A percentile compares a stretch with the other conserved stretches of the same genome.
Evolutionary conservation across 345 rosid species (phyloP).

Genomic region (Rhizophora apiculata): DNA sequence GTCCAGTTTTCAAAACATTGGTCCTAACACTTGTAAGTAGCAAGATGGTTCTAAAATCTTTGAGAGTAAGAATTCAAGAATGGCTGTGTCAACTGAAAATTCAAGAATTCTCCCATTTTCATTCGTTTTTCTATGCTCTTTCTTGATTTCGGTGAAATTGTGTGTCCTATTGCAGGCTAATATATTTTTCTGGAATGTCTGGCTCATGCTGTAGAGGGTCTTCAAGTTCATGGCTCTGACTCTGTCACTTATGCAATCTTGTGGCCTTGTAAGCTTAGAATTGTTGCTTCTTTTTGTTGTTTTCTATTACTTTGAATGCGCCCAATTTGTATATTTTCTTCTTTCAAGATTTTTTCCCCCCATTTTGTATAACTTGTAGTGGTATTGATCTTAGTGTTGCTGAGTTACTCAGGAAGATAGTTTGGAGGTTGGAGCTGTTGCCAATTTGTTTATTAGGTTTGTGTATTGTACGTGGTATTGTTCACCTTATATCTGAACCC

Average conservation of each 20-base stretch:
- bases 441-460: no score
- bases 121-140: not conserved
- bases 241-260: constrained; percentile 17
- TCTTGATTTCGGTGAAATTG: not conserved
- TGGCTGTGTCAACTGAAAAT: no score
- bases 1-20: no score
- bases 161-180: constrained; percentile 5
- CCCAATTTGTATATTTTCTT: not conserved
- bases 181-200: constrained; percentile 13
- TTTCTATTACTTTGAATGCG: not conserved
- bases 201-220: not conserved
- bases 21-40: no score
- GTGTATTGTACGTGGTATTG: no score
- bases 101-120: not conserved
- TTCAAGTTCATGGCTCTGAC: constrained; percentile 19
- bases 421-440: no score
- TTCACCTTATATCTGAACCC: no score
- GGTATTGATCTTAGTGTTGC: no score
- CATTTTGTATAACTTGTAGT: no score
- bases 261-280: constrained; percentile 13
- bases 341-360: not conserved
- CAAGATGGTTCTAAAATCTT: no score
- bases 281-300: not conserved
- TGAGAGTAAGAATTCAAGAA: no score
- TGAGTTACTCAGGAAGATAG: no score